Base-by-base conservation (phyloP, 495 filamentous ascomycete species). In the Trichoderma erinaceum region DNA sequence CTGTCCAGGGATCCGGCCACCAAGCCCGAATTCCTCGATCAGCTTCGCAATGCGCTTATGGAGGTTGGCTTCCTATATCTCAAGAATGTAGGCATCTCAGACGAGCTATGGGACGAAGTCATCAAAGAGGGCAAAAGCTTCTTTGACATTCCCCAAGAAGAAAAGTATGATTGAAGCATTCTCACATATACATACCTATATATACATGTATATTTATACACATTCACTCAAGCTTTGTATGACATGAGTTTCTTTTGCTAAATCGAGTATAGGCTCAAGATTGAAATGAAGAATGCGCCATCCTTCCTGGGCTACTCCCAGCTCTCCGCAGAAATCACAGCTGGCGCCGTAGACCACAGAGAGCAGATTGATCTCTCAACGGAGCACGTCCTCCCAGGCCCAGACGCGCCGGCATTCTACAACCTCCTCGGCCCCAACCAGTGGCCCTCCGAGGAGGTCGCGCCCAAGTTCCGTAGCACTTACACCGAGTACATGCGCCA, bases 41-140 rank as follows among this genome's bases (percentile, higher is more conserved):
- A 88, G 13, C 83, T 98, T 16, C 89, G 89, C 23, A 81, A 90
- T 72, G 92, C 93, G 0, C 81, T 98, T 38, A 84, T 98, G 73
- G 90, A 94, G 77, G 92, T 97, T 41, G 95, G 95, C 5, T 97
- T 99, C 74, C 81, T 97, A 67, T 99, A 99, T 72, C 85, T 99
- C 65, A 87, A 86, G 70, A 93, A 97, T 73, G 88, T 91, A 1
- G 91, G 92, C 4, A 87, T 97, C 56, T 79, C 89, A 16, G 80
- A 88, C 13, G 75, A 84, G 38, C 76, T 95, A 41, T 87, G 90
- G 72, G 72, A 85, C 35, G 76, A 84, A n/a, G 90, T 97, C 18
- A 87, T 90, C 61, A 68, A 81, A 21, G 86, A 93, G 69, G 88
- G 86, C 15, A 84, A 85, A 67, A 83, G 78, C 6, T 92, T 99